phyloP scores from a whole-genome alignment of 805 yeast genomes.

The Kluyveromyces nonfermentans region DNA sequence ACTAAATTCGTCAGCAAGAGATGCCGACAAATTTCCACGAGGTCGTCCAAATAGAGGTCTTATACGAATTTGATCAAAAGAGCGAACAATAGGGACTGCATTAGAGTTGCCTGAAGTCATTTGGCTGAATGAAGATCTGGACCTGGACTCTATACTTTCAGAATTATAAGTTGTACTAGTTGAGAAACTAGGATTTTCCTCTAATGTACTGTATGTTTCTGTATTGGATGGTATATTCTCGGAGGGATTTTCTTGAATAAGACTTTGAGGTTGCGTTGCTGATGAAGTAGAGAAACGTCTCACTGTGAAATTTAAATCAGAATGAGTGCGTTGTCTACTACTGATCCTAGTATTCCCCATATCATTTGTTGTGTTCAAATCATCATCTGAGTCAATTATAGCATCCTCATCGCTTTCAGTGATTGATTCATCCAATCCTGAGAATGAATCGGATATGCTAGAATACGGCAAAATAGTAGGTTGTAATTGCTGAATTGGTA shows the following conservation, averaged over 20 bases:
- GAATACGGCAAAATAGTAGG: constrained; percentile 27
- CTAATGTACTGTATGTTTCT: background rate
- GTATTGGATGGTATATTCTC: background rate
- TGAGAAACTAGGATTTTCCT: background rate
- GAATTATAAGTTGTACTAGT: background rate
- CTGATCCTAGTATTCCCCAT: background rate
- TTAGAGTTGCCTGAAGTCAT: background rate
- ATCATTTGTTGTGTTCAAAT: no score
- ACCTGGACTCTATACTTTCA: background rate
- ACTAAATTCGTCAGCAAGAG: background rate
- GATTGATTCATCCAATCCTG: background rate
- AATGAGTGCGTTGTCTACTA: background rate
- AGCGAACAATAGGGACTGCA: background rate
- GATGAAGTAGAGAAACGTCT: constrained; percentile 23
- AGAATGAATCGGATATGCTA: background rate
- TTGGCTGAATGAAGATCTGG: background rate
- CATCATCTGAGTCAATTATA: background rate
- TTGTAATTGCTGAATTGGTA: constrained; percentile 22
- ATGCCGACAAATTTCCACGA: background rate
- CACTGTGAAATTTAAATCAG: constrained; percentile 11
- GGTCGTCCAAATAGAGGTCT: background rate
- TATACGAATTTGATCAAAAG: background rate
- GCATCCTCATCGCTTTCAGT: background rate
- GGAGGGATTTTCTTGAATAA: background rate
- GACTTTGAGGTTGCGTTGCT: background rate